These are phyloP conservation scores for Diaporthe ampelina DNA, from an alignment of 2,329 filamentous ascomycete species.

Conservation along the genomic window DNA sequence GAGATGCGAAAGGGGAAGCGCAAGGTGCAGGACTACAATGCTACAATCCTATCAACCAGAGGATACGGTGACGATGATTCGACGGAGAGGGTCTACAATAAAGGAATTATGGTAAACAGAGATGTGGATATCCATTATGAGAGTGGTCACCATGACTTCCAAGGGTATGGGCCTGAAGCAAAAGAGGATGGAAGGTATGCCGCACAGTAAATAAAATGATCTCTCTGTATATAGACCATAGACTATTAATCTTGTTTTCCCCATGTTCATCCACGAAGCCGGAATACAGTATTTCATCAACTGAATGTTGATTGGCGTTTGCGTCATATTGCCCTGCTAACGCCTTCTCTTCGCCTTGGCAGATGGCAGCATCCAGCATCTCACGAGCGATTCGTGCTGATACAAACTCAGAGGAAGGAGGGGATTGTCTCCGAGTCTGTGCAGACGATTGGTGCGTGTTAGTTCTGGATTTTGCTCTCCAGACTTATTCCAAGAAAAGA, in stretches of 20 bases:
- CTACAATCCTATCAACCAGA: constrained; percentile 8
- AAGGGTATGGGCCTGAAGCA: not conserved
- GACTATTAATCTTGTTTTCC: not conserved
- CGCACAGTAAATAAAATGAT: not conserved
- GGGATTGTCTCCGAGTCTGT: too few relatives aligned
- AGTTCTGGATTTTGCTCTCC: too few relatives aligned
- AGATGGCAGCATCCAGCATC: too few relatives aligned
- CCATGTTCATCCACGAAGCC: too few relatives aligned
- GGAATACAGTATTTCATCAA: too few relatives aligned
- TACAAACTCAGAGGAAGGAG: too few relatives aligned
- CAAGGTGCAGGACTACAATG: not conserved
- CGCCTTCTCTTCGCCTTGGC: too few relatives aligned
- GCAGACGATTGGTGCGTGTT: too few relatives aligned
- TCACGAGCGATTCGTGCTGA: too few relatives aligned
- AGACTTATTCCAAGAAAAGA: too few relatives aligned
- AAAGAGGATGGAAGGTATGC: not conserved
- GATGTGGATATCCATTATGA: constrained; percentile 11
- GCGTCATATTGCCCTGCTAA: too few relatives aligned
- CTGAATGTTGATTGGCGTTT: too few relatives aligned
- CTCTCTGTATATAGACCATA: not conserved
- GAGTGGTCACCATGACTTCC: not conserved
- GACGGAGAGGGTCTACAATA: constrained; percentile 12
- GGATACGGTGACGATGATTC: constrained; percentile 11
- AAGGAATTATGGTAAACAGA: constrained; percentile 10
- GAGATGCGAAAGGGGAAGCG: constrained; percentile 32